These are phyloP conservation scores for Mycena maculata DNA, from an alignment of 768 basidiomycete genomes.

Conservation along the genomic window DNA sequence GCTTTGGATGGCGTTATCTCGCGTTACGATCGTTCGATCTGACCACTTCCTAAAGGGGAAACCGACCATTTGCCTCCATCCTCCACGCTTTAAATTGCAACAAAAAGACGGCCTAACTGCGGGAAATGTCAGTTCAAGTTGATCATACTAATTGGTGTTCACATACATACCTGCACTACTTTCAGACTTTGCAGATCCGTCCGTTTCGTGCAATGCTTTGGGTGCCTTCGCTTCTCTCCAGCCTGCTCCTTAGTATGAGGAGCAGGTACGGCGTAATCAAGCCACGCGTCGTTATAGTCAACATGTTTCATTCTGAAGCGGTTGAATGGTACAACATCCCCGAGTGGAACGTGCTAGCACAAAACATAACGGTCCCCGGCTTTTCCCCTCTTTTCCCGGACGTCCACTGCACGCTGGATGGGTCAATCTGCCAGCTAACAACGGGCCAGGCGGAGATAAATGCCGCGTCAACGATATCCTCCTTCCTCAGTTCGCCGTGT, in stretches of 20 bases:
- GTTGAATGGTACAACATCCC: conserved; percentile 38
- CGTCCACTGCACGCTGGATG: conserved; percentile 45
- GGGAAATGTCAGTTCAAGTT: too few relatives aligned
- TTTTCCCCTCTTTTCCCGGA: conserved; percentile 50
- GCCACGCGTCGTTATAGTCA: conserved; percentile 23
- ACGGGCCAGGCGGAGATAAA: conserved; percentile 53
- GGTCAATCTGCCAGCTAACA: conserved; percentile 47
- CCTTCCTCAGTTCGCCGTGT: conserved; percentile 40
- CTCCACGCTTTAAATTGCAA: too few relatives aligned
- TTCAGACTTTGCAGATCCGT: too few relatives aligned
- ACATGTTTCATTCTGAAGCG: conserved; percentile 27
- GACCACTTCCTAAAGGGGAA: too few relatives aligned
- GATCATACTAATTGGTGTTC: too few relatives aligned
- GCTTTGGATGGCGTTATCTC: too few relatives aligned
- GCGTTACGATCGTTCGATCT: too few relatives aligned
- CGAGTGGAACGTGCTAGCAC: conserved; percentile 41
- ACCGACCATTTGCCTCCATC: too few relatives aligned
- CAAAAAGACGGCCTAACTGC: too few relatives aligned
- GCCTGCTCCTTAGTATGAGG: conserved; percentile 12
- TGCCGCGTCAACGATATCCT: conserved; percentile 47
- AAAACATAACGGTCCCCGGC: conserved; percentile 47
- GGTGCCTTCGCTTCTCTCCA: conserved; percentile 11
- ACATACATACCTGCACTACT: too few relatives aligned
- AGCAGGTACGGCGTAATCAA: conserved; percentile 11
- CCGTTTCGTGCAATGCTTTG: conserved; percentile 22